These are phyloP conservation scores for Beauveria varroae DNA, from an alignment of 2,329 filamentous ascomycete species.

Conservation along the genomic window DNA sequence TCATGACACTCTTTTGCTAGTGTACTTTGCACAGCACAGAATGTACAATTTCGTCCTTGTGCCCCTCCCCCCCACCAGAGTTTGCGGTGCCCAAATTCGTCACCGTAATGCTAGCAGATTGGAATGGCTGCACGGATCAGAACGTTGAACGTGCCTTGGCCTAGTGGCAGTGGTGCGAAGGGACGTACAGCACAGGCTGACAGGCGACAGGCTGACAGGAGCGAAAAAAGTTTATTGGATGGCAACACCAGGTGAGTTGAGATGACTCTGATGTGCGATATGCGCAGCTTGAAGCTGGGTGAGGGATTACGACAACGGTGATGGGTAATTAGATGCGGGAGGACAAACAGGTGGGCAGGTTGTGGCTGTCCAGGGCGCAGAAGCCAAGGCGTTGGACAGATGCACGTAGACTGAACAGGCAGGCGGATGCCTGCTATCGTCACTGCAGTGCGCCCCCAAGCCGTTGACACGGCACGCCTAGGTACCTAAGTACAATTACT, in stretches of 20 bases:
- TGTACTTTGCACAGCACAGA: background rate
- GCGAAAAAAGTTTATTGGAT: background rate
- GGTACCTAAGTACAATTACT: too few species aligned
- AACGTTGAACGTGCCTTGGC: conserved; percentile 9
- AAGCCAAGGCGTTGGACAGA: background rate
- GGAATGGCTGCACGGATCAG: conserved; percentile 6
- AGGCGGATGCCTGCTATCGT: background rate
- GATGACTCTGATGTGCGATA: background rate
- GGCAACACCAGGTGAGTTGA: background rate
- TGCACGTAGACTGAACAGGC: background rate
- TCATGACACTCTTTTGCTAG: conserved; percentile 4
- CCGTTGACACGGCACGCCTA: too few species aligned
- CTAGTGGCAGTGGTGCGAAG: background rate
- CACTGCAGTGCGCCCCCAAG: too few species aligned
- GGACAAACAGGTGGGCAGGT: background rate
- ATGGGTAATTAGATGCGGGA: background rate
- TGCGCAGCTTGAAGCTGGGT: background rate
- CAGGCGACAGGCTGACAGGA: background rate
- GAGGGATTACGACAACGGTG: background rate
- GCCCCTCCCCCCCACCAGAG: background rate
- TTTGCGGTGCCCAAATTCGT: background rate
- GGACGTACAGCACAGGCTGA: background rate
- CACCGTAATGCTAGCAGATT: conserved; percentile 5
- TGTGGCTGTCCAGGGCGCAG: background rate
- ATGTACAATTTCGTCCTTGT: background rate